Evolutionary conservation across 257 asterid species (phyloP).

Genomic region (Ilex asprella): DNA sequence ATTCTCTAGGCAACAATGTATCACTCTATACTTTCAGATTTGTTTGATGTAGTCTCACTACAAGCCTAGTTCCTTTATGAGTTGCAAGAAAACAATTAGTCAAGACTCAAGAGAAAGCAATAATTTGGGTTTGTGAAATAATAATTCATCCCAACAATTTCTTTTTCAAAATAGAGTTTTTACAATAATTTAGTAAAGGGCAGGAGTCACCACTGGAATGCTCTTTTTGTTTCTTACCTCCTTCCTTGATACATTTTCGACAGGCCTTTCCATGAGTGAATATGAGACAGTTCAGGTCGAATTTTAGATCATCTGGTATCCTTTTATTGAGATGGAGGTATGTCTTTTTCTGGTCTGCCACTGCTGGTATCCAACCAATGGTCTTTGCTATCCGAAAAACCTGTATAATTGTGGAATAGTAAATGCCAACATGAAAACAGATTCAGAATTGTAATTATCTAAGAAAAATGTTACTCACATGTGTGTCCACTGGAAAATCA

Average conservation of each 20-base stretch:
- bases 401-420: constrained; percentile 26
- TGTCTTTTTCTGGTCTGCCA: constrained; percentile 53
- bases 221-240: constrained; percentile 23
- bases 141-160: no score
- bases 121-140: no score
- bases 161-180: background rate
- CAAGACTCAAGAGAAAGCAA: no score
- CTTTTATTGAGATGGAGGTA: constrained; percentile 65
- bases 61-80: no score
- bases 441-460: background rate
- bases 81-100: no score
- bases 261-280: constrained; percentile 84
- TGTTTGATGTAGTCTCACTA: no score
- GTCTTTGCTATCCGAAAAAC: constrained; percentile 74
- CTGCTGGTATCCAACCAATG: constrained; percentile 63
- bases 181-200: constrained; percentile 46
- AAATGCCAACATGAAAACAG: background rate
- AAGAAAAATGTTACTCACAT: constrained; percentile 37
- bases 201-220: constrained; percentile 31
- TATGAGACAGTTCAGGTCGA: constrained; percentile 80
- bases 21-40: no score
- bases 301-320: constrained; percentile 68
- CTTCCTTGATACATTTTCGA: constrained; percentile 50
- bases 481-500: constrained; percentile 87
- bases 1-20: no score